phyloP scores from a whole-genome alignment of 768 basidiomycete species.

The Leccinum uliginosum region DNA sequence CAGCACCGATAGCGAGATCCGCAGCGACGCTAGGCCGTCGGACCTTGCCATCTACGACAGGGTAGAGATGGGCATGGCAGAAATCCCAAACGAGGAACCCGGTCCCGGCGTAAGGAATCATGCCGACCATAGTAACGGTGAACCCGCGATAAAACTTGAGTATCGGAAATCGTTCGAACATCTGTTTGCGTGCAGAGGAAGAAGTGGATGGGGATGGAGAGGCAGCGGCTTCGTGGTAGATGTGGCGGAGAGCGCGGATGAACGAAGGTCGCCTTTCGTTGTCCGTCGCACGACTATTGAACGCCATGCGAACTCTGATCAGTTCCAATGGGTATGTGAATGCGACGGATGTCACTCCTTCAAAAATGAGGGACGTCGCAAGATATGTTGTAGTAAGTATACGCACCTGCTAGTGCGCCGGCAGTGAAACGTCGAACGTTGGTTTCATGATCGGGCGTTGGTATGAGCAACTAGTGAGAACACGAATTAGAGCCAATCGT shows the following conservation, averaged over 20 bases:
- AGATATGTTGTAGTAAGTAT: neutral
- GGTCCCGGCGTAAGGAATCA: slow-evolving; percentile 94
- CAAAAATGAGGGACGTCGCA: neutral
- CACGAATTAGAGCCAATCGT: neutral
- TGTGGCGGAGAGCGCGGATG: slow-evolving; percentile 50
- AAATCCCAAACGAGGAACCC: slow-evolving; percentile 92
- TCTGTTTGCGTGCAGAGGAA: slow-evolving; percentile 20
- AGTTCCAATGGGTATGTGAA: slow-evolving; percentile 96
- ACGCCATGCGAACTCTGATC: slow-evolving; percentile 94
- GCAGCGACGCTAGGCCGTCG: slow-evolving; percentile 42
- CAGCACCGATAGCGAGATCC: slow-evolving; percentile 79
- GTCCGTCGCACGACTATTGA: slow-evolving; percentile 32
- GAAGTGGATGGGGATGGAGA: slow-evolving; percentile 19
- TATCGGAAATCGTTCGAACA: slow-evolving; percentile 62
- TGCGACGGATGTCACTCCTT: slow-evolving; percentile 82
- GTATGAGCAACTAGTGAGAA: slow-evolving; percentile 70
- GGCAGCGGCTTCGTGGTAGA: slow-evolving; percentile 63
- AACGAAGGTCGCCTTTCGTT: slow-evolving; percentile 45
- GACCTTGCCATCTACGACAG: slow-evolving; percentile 39
- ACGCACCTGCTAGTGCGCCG: slow-evolving; percentile 81
- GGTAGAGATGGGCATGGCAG: slow-evolving; percentile 57
- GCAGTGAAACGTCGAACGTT: slow-evolving; percentile 77
- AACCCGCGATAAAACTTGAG: slow-evolving; percentile 98
- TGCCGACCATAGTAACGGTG: slow-evolving; percentile 84
- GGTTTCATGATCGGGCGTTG: slow-evolving; percentile 72